phyloP scores from a whole-genome alignment of 2,329 filamentous ascomycete genomes.

The Penicillium decumbens region DNA sequence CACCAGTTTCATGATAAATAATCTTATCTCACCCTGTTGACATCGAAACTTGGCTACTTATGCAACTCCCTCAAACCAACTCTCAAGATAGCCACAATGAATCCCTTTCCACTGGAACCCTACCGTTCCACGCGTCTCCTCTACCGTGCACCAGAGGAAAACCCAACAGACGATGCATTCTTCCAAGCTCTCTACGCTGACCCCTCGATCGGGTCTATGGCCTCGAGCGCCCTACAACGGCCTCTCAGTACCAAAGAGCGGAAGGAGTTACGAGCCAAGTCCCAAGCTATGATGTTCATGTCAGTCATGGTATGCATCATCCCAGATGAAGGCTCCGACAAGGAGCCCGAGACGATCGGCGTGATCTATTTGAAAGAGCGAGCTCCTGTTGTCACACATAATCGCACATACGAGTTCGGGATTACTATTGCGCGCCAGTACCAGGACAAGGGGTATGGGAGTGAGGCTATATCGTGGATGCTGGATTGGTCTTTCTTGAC shows the following conservation, averaged over 20 bases:
- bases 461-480: not conserved
- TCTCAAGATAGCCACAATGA: not conserved
- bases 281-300: not conserved
- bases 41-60: not conserved
- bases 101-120: not conserved
- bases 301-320: not conserved
- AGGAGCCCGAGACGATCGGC: not conserved
- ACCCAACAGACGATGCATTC: not conserved
- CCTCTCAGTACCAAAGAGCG: not conserved
- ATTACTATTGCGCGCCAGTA: not conserved
- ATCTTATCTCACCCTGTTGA: not conserved
- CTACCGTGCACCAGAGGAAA: not conserved
- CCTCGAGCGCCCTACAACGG: not conserved
- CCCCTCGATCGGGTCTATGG: not conserved
- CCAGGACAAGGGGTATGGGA: not conserved
- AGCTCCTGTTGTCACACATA: not conserved
- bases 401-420: not conserved
- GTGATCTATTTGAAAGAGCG: not conserved
- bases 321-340: not conserved
- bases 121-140: not conserved
- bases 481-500: constrained; percentile 2
- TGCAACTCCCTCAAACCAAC: not conserved
- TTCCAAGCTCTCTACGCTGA: not conserved
- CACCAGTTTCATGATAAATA: not conserved
- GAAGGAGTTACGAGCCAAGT: not conserved